Evolutionary conservation across 2,329 filamentous ascomycete species (phyloP).

Genomic region (Fusarium nodosum): DNA sequence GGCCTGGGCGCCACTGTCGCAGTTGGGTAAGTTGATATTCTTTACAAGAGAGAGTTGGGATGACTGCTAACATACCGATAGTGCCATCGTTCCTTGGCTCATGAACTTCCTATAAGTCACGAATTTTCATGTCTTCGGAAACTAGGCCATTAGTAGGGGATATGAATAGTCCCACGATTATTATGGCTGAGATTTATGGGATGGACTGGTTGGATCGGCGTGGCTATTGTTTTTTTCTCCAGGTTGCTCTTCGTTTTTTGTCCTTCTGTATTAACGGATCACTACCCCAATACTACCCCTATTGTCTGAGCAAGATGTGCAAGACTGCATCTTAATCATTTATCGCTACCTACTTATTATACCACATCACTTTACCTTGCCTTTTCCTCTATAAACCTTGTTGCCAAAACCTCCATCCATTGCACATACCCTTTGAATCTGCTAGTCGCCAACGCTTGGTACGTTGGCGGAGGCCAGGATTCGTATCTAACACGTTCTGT

Average conservation of each 20-base stretch:
- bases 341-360: slow-evolving; percentile 32
- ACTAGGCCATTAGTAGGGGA: slow-evolving; percentile 16
- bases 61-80: slow-evolving; percentile 44
- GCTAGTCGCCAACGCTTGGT: slow-evolving; percentile 20
- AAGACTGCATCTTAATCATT: slow-evolving; percentile 17
- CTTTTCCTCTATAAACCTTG: slow-evolving; percentile 28
- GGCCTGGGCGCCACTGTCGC: slow-evolving; percentile 89
- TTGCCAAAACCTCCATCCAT: slow-evolving; percentile 18
- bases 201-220: slow-evolving; percentile 49
- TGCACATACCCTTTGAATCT: slow-evolving; percentile 44
- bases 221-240: slow-evolving; percentile 44
- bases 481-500: slow-evolving; percentile 34
- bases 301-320: slow-evolving; percentile 31
- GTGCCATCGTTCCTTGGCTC: slow-evolving; percentile 65
- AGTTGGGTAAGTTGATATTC: slow-evolving; percentile 79
- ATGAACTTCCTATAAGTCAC: slow-evolving; percentile 63
- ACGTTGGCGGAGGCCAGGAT: slow-evolving; percentile 26
- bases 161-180: slow-evolving; percentile 32
- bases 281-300: slow-evolving; percentile 35
- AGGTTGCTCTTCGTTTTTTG: slow-evolving; percentile 36
- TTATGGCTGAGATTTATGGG: slow-evolving; percentile 45
- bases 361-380: slow-evolving; percentile 37
- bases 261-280: slow-evolving; percentile 38
- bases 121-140: slow-evolving; percentile 45
- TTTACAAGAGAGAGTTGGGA: background rate